These are phyloP conservation scores for Ceratonia siliqua DNA, from an alignment of 306 rosid genomes.

Conservation along the genomic window DNA sequence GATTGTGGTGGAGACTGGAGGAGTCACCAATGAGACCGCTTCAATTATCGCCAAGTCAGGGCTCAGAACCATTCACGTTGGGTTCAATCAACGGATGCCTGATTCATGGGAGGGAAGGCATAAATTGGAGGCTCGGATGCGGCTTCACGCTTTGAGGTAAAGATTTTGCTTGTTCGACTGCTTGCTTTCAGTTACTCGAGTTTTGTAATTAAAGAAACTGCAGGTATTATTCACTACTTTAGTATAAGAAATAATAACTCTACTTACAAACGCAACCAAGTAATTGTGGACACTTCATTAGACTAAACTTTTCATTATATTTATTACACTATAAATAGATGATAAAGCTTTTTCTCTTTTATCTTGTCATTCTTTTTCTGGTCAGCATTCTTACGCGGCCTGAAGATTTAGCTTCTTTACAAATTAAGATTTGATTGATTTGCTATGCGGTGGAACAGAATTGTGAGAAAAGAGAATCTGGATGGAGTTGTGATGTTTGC, in stretches of 20 bases:
- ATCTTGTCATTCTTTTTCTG: neutral
- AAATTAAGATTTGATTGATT: slow-evolving; percentile 32
- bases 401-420: slow-evolving; percentile 28
- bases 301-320: neutral
- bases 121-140: slow-evolving; percentile 74
- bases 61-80: slow-evolving; percentile 66
- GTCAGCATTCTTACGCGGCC: neutral
- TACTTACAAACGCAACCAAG: neutral
- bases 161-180: neutral
- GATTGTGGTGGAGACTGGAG: slow-evolving; percentile 93
- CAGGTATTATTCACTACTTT: neutral
- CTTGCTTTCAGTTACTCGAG: neutral
- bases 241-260: neutral
- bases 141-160: slow-evolving; percentile 82
- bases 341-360: neutral
- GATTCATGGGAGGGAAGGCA: slow-evolving; percentile 82
- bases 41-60: slow-evolving; percentile 69
- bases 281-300: neutral
- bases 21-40: slow-evolving; percentile 77
- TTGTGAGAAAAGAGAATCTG: slow-evolving; percentile 76
- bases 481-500: slow-evolving; percentile 94
- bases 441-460: slow-evolving; percentile 56
- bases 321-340: neutral
- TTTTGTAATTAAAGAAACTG: neutral
- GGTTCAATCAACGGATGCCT: slow-evolving; percentile 61